A percentile compares a stretch with the other conserved stretches of the same genome.
These are phyloP conservation scores for Penicillium herquei DNA, from an alignment of 495 filamentous ascomycete genomes.

Conservation along the genomic window DNA sequence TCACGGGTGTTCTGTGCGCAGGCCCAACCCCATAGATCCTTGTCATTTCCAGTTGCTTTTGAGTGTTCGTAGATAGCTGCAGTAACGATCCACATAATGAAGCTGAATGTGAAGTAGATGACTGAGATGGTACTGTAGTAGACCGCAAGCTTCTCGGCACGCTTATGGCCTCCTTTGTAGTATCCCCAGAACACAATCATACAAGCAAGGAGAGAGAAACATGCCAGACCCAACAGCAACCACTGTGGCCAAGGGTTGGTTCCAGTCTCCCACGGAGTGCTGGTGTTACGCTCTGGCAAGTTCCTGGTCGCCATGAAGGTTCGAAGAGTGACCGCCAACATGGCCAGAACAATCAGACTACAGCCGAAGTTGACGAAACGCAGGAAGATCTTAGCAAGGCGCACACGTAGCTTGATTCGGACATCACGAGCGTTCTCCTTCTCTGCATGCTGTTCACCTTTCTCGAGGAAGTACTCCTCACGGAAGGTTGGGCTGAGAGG, in stretches of 20 bases:
- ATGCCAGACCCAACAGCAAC: constrained; percentile 71
- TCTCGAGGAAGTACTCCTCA: constrained; percentile 81
- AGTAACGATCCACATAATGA: constrained; percentile 88
- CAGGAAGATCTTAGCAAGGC: constrained; percentile 90
- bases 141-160: constrained; percentile 86
- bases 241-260: constrained; percentile 91
- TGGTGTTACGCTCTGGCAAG: constrained; percentile 70
- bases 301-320: constrained; percentile 83
- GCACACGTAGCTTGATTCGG: constrained; percentile 87
- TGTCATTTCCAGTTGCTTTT: constrained; percentile 64
- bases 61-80: constrained; percentile 80
- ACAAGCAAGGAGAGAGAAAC: constrained; percentile 76
- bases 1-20: constrained; percentile 84
- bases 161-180: constrained; percentile 81
- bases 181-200: constrained; percentile 81
- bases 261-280: constrained; percentile 77
- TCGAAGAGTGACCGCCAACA: constrained; percentile 78
- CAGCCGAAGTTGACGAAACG: constrained; percentile 95
- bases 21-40: constrained; percentile 97
- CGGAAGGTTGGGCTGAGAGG: constrained; percentile 85
- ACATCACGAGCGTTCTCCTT: constrained; percentile 81
- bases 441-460: constrained; percentile 71
- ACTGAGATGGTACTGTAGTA: constrained; percentile 94
- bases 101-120: constrained; percentile 89
- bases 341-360: constrained; percentile 87